Base-by-base conservation (phyloP, 352 stramenopile genomes). In the Pythium phragmitis region DNA sequence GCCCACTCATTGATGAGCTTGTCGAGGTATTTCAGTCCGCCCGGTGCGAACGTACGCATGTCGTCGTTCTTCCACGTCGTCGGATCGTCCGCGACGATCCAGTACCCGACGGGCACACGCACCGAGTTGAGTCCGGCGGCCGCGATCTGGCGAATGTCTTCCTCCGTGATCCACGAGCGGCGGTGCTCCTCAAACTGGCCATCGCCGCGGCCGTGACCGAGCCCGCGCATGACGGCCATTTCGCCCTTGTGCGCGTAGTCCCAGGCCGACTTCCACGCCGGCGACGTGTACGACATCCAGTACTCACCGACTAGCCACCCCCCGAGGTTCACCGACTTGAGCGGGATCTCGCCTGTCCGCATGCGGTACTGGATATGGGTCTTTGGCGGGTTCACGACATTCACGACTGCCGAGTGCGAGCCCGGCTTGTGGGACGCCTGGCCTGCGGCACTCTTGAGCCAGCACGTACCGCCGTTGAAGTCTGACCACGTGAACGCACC, bases 261-360 rank as follows among this genome's bases (percentile, higher is more conserved):
- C 82, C 34, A 67, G 75, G 54, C 49, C 39, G 79, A 81, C 53
- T 73, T 84, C 72, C 91, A 91, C 54, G 90, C 74, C 21, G 73
- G 79, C 7, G 75, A 80, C 12, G 70, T 68, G 37, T 69, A 73
- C 11, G 70, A 85, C 70, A 93, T 90, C 68, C 79, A 90, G 49
- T 76, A 63, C 80, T 72, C 65, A 4, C 43, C 42, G 0, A 72
- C 45, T 26, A 72, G 65, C 65, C 65, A 80, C 1, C 70, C 63
- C 3, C 80, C 82, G 34, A 92, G 67, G 65, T 89, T 92, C 36
- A 92, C 82, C 12, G 79, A 78, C 12, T 72, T 72, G 16, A 55
- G 16, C 4, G 58, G 52, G 9, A 77, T 41, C 19, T 61, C 57
- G 37, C 58, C 58, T n/a, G 11, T 53, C 9, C 70, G 70, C 42